These are phyloP conservation scores for Apiotrichum siamense DNA, from an alignment of 1,284 basidiomycete species.

Conservation along the genomic window DNA sequence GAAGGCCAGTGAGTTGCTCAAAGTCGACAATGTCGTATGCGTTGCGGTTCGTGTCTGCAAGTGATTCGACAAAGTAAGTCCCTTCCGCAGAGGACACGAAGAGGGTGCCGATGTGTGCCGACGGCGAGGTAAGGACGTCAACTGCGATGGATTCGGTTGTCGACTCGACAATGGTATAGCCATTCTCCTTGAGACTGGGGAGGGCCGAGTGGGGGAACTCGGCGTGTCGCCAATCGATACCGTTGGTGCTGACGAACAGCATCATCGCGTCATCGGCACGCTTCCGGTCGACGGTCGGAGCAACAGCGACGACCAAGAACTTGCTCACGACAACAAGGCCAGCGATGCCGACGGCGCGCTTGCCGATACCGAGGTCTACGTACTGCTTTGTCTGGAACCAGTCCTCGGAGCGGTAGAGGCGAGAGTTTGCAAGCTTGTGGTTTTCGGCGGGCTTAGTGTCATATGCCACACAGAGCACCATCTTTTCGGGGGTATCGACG, in stretches of 20 bases:
- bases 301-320: constrained; percentile 74
- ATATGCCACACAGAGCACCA: constrained; percentile 81
- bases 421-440: constrained; percentile 57
- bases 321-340: constrained; percentile 86
- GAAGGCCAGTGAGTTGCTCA: constrained; percentile 84
- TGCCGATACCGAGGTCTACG: constrained; percentile 75
- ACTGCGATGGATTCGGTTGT: constrained; percentile 88
- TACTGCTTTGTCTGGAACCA: constrained; percentile 63
- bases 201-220: constrained; percentile 47
- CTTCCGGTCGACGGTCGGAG: background rate
- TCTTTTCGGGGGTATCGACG: constrained; percentile 62
- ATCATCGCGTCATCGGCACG: constrained; percentile 47
- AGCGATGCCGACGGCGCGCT: constrained; percentile 72
- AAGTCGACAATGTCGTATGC: constrained; percentile 84
- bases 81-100: constrained; percentile 94
- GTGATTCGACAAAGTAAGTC: constrained; percentile 86
- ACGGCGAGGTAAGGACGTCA: constrained; percentile 77
- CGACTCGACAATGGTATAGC: constrained; percentile 91
- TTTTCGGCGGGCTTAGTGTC: constrained; percentile 47
- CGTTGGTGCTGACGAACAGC: constrained; percentile 77
- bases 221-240: constrained; percentile 59
- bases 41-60: constrained; percentile 87
- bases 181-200: constrained; percentile 47
- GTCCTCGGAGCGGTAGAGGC: constrained; percentile 73
- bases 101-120: constrained; percentile 71